These are phyloP conservation scores for Panellus pusillus DNA, from an alignment of 768 basidiomycete species.

Conservation along the genomic window DNA sequence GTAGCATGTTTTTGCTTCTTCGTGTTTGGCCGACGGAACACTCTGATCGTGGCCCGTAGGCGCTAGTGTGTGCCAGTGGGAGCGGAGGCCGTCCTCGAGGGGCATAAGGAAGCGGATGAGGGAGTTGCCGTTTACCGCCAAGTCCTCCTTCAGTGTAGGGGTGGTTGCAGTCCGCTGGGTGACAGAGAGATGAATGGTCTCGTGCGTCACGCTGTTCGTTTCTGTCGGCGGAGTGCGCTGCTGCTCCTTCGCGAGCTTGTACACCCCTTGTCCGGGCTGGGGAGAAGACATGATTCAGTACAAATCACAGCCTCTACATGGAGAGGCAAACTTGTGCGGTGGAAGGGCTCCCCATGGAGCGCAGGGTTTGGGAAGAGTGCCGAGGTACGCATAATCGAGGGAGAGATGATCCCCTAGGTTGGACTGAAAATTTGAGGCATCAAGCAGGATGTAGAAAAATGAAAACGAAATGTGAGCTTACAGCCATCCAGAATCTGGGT, in stretches of 20 bases:
- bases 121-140: conserved; percentile 41
- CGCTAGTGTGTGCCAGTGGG: conserved; percentile 1
- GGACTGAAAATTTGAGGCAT: conserved; percentile 37
- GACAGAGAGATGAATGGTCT: conserved; percentile 63
- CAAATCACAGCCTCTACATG: background rate
- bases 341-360: conserved; percentile 60
- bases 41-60: conserved; percentile 1
- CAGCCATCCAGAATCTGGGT: conserved; percentile 11
- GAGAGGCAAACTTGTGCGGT: conserved; percentile 58
- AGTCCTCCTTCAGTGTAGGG: conserved; percentile 32
- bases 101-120: conserved; percentile 33
- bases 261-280: conserved; percentile 59
- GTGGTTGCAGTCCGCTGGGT: conserved; percentile 41
- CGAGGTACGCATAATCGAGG: conserved; percentile 55
- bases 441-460: background rate
- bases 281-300: conserved; percentile 2
- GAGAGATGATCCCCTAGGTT: conserved; percentile 57
- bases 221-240: conserved; percentile 49
- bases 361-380: conserved; percentile 48
- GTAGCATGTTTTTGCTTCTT: background rate
- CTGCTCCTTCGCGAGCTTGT: conserved; percentile 42
- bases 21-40: background rate
- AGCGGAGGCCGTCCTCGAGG: conserved; percentile 12
- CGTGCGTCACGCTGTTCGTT: conserved; percentile 49
- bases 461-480: conserved; percentile 6